These are phyloP conservation scores for Hortaea werneckii DNA, from an alignment of 2,329 filamentous ascomycete species.

Conservation along the genomic window DNA sequence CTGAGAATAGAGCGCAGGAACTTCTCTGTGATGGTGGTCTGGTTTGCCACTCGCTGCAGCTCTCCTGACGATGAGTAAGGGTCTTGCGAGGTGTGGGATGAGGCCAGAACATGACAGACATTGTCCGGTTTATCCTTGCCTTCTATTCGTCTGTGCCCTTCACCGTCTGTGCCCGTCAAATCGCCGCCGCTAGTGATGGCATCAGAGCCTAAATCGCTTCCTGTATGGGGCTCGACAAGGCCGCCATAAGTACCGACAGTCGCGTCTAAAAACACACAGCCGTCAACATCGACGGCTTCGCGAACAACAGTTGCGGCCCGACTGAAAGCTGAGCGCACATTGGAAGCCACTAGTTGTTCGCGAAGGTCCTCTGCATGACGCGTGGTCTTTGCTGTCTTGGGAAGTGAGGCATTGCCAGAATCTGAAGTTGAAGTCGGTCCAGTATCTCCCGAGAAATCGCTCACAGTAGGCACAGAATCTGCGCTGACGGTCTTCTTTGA, in stretches of 20 bases:
- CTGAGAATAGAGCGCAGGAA: slow-evolving; percentile 14
- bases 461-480: background rate
- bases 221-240: slow-evolving; percentile 4
- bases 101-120: slow-evolving; percentile 13
- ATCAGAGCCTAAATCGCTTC: slow-evolving; percentile 6
- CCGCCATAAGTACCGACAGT: slow-evolving; percentile 20
- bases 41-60: background rate
- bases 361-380: slow-evolving; percentile 2
- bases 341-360: slow-evolving; percentile 6
- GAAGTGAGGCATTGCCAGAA: background rate
- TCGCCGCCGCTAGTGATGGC: slow-evolving; percentile 3
- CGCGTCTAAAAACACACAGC: slow-evolving; percentile 35
- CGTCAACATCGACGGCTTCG: slow-evolving; percentile 40
- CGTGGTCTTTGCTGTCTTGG: background rate
- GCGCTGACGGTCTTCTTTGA: background rate
- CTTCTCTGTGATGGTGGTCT: slow-evolving; percentile 8
- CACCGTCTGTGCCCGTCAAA: slow-evolving; percentile 2
- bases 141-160: slow-evolving; percentile 2
- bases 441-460: background rate
- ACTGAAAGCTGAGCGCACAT: slow-evolving; percentile 29
- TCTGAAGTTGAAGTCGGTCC: background rate
- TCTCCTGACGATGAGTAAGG: background rate
- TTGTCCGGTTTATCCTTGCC: background rate
- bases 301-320: slow-evolving; percentile 40
- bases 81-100: slow-evolving; percentile 7